Percentiles rank a stretch among this genome's conserved stretches.
Conservation (phyloP, 768 basidiomycete genomes). For the Russula griseocarnosa region DNA sequence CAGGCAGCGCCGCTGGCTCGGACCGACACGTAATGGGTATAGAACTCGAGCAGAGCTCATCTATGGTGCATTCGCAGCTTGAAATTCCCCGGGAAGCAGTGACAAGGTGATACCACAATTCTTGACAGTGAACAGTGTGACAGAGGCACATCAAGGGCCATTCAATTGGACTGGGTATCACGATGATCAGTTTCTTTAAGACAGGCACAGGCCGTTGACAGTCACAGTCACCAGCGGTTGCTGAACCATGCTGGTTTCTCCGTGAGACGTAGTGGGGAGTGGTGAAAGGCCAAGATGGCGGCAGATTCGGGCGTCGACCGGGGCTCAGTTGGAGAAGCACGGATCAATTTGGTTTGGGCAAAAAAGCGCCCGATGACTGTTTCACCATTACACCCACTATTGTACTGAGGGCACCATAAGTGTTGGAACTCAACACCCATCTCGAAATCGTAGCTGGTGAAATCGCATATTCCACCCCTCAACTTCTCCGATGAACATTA, state of each 20-base stretch:
- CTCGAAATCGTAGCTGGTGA: not conserved
- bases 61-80: not conserved
- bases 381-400: no score
- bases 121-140: no score
- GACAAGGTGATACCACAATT: not conserved
- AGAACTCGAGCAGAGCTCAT: not conserved
- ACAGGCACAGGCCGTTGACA: no score
- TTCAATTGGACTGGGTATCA: no score
- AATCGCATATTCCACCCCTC: not conserved
- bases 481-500: not conserved
- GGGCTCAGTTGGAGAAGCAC: not conserved
- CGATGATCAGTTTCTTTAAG: no score
- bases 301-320: not conserved
- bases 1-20: no score
- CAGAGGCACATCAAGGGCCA: not conserved
- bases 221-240: no score
- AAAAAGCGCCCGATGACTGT: no score
- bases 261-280: no score
- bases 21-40: not conserved
- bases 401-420: not conserved
- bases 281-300: not conserved
- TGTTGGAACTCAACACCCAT: not conserved
- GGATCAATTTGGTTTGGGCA: no score
- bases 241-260: not conserved
- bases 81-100: not conserved